Conservation (phyloP, 768 basidiomycete species). For the Podaxis sp. region DNA sequence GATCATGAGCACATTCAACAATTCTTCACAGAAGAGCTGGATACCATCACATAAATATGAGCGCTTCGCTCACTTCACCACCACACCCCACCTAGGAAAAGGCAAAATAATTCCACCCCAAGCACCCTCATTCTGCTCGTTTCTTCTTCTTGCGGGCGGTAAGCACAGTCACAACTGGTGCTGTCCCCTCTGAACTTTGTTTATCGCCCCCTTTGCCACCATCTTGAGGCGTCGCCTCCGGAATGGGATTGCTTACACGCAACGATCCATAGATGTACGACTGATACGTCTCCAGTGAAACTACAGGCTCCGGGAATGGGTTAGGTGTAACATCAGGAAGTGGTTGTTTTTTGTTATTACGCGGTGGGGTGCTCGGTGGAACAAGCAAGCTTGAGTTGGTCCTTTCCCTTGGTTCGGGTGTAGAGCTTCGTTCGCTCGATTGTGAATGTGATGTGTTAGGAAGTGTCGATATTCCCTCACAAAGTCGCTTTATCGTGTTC, state of each 20-base stretch:
- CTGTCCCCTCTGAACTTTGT: slow-evolving; percentile 11
- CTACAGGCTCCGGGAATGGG: slow-evolving; percentile 64
- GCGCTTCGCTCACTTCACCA: background rate
- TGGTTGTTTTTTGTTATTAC: slow-evolving; percentile 22
- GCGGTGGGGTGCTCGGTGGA: slow-evolving; percentile 54
- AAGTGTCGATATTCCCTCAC: slow-evolving; percentile 55
- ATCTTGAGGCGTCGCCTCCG: slow-evolving; percentile 14
- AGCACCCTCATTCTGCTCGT: slow-evolving; percentile 23
- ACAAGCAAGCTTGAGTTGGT: slow-evolving; percentile 29
- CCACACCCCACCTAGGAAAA: background rate
- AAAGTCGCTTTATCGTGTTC: slow-evolving; percentile 65
- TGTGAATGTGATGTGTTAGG: slow-evolving; percentile 18
- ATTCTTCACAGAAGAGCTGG: background rate
- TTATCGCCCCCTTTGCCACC: slow-evolving; percentile 6
- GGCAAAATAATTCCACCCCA: slow-evolving; percentile 17
- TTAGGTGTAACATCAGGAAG: slow-evolving; percentile 59
- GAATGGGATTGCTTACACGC: slow-evolving; percentile 48
- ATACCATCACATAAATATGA: background rate
- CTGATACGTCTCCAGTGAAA: slow-evolving; percentile 61
- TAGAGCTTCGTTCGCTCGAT: slow-evolving; percentile 30
- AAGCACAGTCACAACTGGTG: slow-evolving; percentile 52
- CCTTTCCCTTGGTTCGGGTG: slow-evolving; percentile 37
- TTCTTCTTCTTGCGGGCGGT: slow-evolving; percentile 61
- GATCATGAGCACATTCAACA: background rate
- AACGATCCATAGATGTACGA: slow-evolving; percentile 60